Evolutionary conservation across 192 early-diverging fungal genomes (phyloP), one percentile per base, ranked within the genome.

Genomic region (Spizellomyces punctatus): DNA sequence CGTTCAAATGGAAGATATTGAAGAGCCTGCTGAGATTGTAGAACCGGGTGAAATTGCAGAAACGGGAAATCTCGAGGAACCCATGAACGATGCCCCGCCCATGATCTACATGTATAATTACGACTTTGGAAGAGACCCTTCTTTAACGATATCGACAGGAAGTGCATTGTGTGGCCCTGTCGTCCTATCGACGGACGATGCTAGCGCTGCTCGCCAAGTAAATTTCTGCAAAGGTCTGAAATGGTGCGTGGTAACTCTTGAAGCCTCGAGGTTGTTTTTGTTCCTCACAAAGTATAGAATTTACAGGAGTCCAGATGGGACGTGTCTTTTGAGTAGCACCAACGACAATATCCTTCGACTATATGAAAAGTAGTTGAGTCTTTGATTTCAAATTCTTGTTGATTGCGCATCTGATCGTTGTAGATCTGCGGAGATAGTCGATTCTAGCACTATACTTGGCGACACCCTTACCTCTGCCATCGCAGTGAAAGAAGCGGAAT

Each of bases 281-380:
- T 66, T 69, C 1, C 61, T 60, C 27, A 36, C 27, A 36, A 36
- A 41, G 41, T 16, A 43, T 10, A 17, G 21, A 17, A 42, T 57
- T 46, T 21, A 49, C 74, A 90, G 89, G 89, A 89, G 88, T 8
- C 90, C 90, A 5, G 90, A 91, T 71, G 90, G 90, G 48, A 67
- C 82, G 1, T 89, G 85, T 65, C 47, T 90, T 0, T 64, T 91
- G 43, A 80, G 85, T 2, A 88, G 86, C 50, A 85, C 85, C 5
- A 89, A 87, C 69, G 90, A 91, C 69, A 83, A 86, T 71, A 50
- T 61, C 44, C 61, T 90, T 17, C 76, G 89, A 52, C 58, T 89
- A 63, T 89, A 86, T 80, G 77, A 83, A 55, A 72, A 71, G 69
- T 71, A 41, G 16, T 45, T 4, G 57, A 48, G 10, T 43, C 43